Base-by-base conservation (phyloP, 164 flowering plant genomes). In the Cinnamomum micranthum region DNA sequence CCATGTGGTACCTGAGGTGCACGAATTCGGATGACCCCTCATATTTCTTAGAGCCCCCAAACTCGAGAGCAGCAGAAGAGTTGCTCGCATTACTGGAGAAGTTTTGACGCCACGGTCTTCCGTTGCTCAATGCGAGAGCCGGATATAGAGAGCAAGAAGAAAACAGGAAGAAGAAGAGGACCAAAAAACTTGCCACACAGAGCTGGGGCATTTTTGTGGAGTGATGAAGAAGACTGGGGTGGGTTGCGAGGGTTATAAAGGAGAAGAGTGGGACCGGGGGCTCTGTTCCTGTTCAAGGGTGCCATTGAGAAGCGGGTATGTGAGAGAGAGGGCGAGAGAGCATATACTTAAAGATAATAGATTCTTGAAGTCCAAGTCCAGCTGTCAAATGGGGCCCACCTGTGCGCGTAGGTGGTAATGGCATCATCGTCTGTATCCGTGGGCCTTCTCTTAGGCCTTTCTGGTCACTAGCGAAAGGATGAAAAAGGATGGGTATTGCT, bases 21-120 rank as follows among this genome's bases (percentile, higher is more conserved):
- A 91, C 90, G 80, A 89, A 86, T 71, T 86, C 91, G 24, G 95
- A 91, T 0, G 93, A 88, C 68, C 93, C 93, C 71, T 89, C 92
- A 80, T 47, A 87, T 17, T 87, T 91, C 76, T 89, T 89, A 35
- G 86, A 83, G 52, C 58, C 68, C 1, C 84, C 88, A 70, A 82
- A 77, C 58, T 23, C 23, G 28, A 47, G 74, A 31, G 71, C 64
- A 69, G 50, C 50, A 76, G 35, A 10, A 41, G 47, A 41, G 4
- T 2, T 41, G 10, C 2, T 7, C 1, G 11, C 9, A 41, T 11
- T 7, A 79, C 76, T 78, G 77, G 64, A 6, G 31, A 71, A 74
- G 20, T 33, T 71, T 75, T 82, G 75, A 2, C 88, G 88, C 94
- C 94, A 89, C 31, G 92, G 91, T 2, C 91, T 86, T 87, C 86